Base-by-base conservation (phyloP, 768 basidiomycete species). In the Glaciozyma martinii region DNA sequence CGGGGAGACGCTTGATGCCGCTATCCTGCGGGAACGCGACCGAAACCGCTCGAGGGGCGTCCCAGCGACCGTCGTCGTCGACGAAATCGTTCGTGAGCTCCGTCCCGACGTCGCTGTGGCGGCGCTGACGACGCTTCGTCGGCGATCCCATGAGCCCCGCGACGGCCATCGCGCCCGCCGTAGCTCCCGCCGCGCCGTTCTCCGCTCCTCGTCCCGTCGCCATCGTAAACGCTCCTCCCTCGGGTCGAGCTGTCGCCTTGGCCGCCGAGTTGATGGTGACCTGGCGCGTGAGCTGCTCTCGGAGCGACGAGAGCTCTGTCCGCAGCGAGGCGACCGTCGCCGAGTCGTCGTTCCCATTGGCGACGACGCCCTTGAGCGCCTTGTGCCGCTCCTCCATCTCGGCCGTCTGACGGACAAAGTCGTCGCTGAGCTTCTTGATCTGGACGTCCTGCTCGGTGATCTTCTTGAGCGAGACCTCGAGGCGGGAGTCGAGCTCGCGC, bases 201-300 rank as follows among this genome's bases (percentile, higher is more conserved):
- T 86, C 86, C 19, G 81, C 76, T 15, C 81, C 85, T 64, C 80
- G 80, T 23, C 71, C 71, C 13, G 70, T 71, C 55, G 69, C 52
- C 65, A 74, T 72, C 43, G 73, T 71, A 73, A 78, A 76, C 66
- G 75, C 74, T 65, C 73, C 74, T 43, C 61, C 68, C 10, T 70
- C 47, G 65, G 76, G 53, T 71, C 76, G 29, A 2, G 69, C 71
- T 5, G 58, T 58, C 21, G 66, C 61, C 47, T 72, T 70, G 56
- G 70, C 72, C 30, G 72, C 32, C 53, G 68, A 66, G 61, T 86
- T 84, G 16, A 90, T 92, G 13, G 95, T 90, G 74, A 93, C 91
- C n/a, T 90, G 85, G 40, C 94, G 85, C 72, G 93, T 93, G 69
- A 98, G 84, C 75, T 98, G 94, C 75, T 99, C 95, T 65, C 91